Conservation (phyloP, 2,329 filamentous ascomycete genomes). For the Xylariaceae sp. region DNA sequence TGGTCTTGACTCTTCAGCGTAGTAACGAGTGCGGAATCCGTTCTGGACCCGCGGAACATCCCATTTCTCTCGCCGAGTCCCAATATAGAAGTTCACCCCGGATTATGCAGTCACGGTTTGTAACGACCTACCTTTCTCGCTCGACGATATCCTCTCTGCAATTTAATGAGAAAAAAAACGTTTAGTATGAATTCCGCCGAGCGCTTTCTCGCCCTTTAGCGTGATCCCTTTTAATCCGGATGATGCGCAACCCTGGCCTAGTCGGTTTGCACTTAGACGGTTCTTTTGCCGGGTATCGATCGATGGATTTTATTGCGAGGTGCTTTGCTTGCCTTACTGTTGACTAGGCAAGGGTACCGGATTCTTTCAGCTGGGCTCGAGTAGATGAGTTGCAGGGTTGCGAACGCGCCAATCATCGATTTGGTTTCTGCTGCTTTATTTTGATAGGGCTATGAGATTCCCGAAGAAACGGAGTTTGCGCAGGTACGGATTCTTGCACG, state of each 20-base stretch:
- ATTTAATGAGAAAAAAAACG: too few relatives aligned
- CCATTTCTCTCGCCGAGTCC: not conserved
- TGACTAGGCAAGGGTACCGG: too few relatives aligned
- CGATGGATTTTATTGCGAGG: not conserved
- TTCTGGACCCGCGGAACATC: not conserved
- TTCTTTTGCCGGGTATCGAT: slow-evolving; percentile 7
- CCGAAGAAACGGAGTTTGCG: slow-evolving; percentile 24
- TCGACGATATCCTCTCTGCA: not conserved
- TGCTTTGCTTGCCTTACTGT: too few relatives aligned
- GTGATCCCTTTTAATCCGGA: not conserved
- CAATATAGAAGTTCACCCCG: not conserved
- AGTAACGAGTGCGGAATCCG: not conserved
- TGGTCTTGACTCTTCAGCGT: not conserved
- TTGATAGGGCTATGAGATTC: not conserved
- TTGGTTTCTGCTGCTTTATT: too few relatives aligned
- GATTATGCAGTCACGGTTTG: not conserved
- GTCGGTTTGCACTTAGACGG: not conserved
- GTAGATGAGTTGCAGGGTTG: too few relatives aligned
- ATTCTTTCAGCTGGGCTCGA: too few relatives aligned
- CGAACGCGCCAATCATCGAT: not conserved
- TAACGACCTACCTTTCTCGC: not conserved
- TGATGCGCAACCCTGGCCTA: not conserved
- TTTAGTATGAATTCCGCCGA: not conserved
- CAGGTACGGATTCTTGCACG: slow-evolving; percentile 22
- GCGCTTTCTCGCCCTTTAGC: slow-evolving; percentile 1